A percentile compares a stretch with the other conserved stretches of the same genome.
Evolutionary conservation across 257 asterid species (phyloP).

Genomic region (Solanum corneliomulleri): DNA sequence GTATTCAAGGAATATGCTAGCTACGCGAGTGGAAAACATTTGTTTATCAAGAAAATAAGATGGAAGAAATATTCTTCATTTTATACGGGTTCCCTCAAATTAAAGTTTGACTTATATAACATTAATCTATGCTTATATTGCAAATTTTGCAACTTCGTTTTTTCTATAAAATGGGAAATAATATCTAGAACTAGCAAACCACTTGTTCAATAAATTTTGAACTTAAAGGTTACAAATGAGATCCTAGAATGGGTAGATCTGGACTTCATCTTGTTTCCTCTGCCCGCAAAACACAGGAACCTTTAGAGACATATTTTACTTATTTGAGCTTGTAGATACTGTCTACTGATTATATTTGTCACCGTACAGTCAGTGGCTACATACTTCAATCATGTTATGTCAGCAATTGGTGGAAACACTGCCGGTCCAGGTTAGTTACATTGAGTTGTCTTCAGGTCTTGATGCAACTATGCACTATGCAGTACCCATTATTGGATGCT

Average conservation of each 20-base stretch:
- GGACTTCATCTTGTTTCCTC: not conserved
- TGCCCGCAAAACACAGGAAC: not conserved
- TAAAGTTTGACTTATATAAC: not conserved
- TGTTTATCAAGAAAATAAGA: not conserved
- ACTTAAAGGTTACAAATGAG: not conserved
- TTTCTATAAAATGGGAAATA: not conserved
- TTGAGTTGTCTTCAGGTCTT: not conserved
- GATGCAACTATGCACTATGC: not conserved
- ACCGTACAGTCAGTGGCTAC: conserved; percentile 79
- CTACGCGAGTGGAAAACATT: not conserved
- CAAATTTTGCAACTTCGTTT: not conserved
- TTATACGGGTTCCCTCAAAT: not conserved
- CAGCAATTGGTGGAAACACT: conserved; percentile 93
- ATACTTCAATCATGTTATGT: conserved; percentile 94
- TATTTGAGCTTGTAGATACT: not conserved
- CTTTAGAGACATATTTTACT: not conserved
- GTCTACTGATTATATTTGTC: not conserved
- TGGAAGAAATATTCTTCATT: not conserved
- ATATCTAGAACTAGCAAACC: not conserved
- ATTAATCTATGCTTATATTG: not conserved
- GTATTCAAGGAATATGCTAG: not conserved
- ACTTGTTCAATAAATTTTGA: not conserved
- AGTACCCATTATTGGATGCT: not conserved
- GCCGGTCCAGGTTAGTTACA: conserved; percentile 86
- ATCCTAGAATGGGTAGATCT: not conserved